Conservation (phyloP, 2,329 filamentous ascomycete species). For the Arthrocladium fulminans region DNA sequence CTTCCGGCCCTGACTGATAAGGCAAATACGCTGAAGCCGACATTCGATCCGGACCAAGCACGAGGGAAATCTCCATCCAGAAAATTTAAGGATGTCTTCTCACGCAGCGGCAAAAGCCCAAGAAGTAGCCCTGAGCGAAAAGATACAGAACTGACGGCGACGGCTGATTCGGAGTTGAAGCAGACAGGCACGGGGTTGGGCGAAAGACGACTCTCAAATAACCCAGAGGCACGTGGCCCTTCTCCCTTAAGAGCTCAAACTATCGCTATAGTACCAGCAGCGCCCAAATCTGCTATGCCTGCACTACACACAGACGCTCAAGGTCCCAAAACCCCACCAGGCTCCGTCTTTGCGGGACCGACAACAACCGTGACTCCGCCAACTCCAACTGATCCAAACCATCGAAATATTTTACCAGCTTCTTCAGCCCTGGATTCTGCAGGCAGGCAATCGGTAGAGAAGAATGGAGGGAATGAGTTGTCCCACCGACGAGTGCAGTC, state of each 20-base stretch:
- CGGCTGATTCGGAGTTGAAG: neutral
- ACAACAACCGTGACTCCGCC: slow-evolving; percentile 56
- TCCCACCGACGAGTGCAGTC: slow-evolving; percentile 59
- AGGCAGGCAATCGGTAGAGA: slow-evolving; percentile 24
- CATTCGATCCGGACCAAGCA: slow-evolving; percentile 30
- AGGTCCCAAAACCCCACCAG: slow-evolving; percentile 23
- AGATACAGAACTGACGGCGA: slow-evolving; percentile 10
- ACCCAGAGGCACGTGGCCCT: slow-evolving; percentile 2
- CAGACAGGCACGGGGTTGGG: slow-evolving; percentile 4
- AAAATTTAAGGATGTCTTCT: slow-evolving; percentile 65
- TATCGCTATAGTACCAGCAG: slow-evolving; percentile 25
- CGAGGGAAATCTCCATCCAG: slow-evolving; percentile 61
- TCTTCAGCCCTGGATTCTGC: slow-evolving; percentile 9
- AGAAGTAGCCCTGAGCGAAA: slow-evolving; percentile 40
- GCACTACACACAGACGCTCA: slow-evolving; percentile 20
- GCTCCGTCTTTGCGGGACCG: slow-evolving; percentile 30
- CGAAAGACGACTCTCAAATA: slow-evolving; percentile 3
- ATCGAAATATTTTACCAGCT: neutral
- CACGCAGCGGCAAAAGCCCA: slow-evolving; percentile 43
- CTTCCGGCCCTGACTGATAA: slow-evolving; percentile 22
- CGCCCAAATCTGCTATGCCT: slow-evolving; percentile 29
- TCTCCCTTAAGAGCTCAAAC: slow-evolving; percentile 6
- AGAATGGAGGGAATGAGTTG: slow-evolving; percentile 48
- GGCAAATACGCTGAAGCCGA: slow-evolving; percentile 27
- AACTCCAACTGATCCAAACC: slow-evolving; percentile 44